Evolutionary conservation across 2,329 filamentous ascomycete species (phyloP), one percentile per base, ranked within the genome.

Genomic region (Sphaceloma murrayae): DNA sequence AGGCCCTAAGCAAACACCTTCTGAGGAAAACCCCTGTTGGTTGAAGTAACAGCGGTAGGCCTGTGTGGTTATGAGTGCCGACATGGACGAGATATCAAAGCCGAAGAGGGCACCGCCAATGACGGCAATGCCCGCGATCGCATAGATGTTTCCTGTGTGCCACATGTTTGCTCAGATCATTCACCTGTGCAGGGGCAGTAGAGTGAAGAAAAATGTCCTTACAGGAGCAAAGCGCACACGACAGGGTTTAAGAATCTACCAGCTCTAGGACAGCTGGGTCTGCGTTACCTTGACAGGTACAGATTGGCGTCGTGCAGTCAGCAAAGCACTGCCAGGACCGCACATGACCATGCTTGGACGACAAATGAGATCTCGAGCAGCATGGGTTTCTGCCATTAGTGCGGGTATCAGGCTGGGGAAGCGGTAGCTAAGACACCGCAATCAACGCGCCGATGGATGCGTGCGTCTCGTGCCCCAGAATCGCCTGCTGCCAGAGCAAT

Each of bases 1-100:
- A 3, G 75, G 76, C 24, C 77, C 77, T 11, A 64, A 68, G 58
- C 73, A 77, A 31, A 52, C 43, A 13, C 58, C 60, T 1, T 60
- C 46, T 6, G 61, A 57, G 7, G 63, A 62, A 49, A 56, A 57
- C 8, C 61, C 58, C 48, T 67, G 62, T 54, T 84, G 73, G 53
- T 77, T 67, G 64, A 86, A 86, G 61, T 83, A 86, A 54, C 74
- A 77, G 53, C 77, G 77, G 60, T 87, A 87, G 34, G 78, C 73
- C 46, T 77, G 62, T 0, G 78, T 82, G 21, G 77, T 77, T 27
- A 86, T 67, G 46, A 66, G 65, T 7, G 65, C 64, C 47, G 75
- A 78, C 80, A 86, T 85, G 32, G 78, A 82, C 46, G 74, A 77
- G 54, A 87, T 85, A 63, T 87, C 83, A 58, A 87, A 87, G 53